phyloP scores from a whole-genome alignment of 108 stramenopile species.

The Cyclotella kingstonii region DNA sequence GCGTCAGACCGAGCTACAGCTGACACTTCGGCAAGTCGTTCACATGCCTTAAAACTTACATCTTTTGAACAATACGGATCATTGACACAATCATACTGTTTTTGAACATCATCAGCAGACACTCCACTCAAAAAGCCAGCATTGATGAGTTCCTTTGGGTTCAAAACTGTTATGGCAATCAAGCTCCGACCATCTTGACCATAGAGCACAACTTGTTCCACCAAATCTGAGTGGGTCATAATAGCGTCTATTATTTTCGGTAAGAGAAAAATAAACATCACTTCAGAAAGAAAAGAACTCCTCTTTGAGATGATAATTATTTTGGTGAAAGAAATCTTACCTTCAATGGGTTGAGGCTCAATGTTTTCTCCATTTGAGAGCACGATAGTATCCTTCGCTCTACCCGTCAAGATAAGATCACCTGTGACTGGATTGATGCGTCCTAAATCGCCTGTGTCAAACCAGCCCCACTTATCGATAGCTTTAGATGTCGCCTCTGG shows the following conservation, averaged over 20 bases:
- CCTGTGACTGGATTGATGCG: constrained; percentile 57
- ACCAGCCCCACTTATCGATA: constrained; percentile 63
- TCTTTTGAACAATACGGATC: constrained; percentile 74
- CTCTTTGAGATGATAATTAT: not conserved
- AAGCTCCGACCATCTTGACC: constrained; percentile 89
- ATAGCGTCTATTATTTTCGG: constrained; percentile 45
- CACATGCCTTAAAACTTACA: constrained; percentile 51
- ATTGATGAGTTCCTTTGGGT: constrained; percentile 61
- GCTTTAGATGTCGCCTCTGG: constrained; percentile 57
- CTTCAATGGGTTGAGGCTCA: constrained; percentile 54
- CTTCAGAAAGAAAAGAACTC: not conserved
- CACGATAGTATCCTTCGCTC: constrained; percentile 78
- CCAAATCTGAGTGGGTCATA: constrained; percentile 52
- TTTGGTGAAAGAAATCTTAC: not conserved
- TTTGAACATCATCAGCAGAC: constrained; percentile 46
- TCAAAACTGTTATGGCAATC: constrained; percentile 78
- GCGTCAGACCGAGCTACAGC: constrained; percentile 52
- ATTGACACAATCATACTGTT: constrained; percentile 62
- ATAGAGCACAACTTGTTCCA: constrained; percentile 93
- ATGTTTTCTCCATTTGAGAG: constrained; percentile 71
- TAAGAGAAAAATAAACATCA: not conserved
- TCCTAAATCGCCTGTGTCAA: constrained; percentile 77
- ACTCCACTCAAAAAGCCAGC: constrained; percentile 58
- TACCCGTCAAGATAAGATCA: constrained; percentile 65
- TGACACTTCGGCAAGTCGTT: constrained; percentile 57